A percentile compares a stretch with the other conserved stretches of the same genome.
phyloP scores from a whole-genome alignment of 129 eudicot genomes.

The Ambrosia artemisiifolia region DNA sequence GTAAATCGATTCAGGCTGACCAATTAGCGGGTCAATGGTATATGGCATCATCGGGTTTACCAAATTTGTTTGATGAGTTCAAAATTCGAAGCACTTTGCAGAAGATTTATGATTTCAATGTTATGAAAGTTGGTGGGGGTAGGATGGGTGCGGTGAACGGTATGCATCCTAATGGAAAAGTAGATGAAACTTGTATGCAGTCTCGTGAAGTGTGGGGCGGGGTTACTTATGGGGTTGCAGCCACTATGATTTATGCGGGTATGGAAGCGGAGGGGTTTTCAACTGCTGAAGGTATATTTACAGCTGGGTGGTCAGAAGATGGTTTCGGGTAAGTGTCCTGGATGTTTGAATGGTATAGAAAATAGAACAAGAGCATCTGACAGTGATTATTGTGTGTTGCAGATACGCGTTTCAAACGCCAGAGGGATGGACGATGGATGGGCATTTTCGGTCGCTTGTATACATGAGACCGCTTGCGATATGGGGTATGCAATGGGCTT shows the following conservation, averaged over 20 bases:
- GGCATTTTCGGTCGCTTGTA: constrained; percentile 83
- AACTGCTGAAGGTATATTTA: constrained; percentile 92
- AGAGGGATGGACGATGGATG: constrained; percentile 92
- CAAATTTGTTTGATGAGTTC: constrained; percentile 61
- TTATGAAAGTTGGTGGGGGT: constrained; percentile 83
- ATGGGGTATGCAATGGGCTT: constrained; percentile 96
- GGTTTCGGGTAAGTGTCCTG: constrained; percentile 68
- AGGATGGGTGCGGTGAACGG: constrained; percentile 99
- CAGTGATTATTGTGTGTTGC: background rate
- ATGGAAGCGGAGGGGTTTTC: constrained; percentile 80
- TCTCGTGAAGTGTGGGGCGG: constrained; percentile 97
- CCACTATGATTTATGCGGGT: constrained; percentile 92
- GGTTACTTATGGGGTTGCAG: constrained; percentile 84
- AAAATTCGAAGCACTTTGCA: constrained; percentile 66
- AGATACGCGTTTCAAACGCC: constrained; percentile 96
- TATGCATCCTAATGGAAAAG: constrained; percentile 90
- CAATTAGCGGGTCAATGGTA: constrained; percentile 99
- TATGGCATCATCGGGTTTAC: constrained; percentile 83
- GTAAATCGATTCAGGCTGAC: constrained; percentile 93
- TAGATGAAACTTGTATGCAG: constrained; percentile 97
- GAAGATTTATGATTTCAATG: constrained; percentile 80
- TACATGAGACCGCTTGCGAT: constrained; percentile 96
- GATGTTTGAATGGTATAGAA: background rate
- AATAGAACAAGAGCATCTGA: background rate
- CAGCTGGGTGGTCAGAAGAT: constrained; percentile 95